Evolutionary conservation across 345 rosid species (phyloP).

Genomic region (Moricandia moricandioides): DNA sequence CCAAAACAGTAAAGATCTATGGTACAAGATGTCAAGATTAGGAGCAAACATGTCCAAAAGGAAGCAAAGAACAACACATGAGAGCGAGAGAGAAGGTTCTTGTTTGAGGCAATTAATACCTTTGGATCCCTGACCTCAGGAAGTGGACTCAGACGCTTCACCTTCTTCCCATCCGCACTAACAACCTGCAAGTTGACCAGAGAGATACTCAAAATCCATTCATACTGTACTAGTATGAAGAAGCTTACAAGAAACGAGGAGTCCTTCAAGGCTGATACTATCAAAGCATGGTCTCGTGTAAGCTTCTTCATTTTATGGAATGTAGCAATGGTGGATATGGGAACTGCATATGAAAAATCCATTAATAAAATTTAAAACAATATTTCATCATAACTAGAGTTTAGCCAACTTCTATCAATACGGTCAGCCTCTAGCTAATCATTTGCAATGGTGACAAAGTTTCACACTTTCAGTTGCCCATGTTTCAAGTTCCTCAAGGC

Average conservation of each 20-base stretch:
- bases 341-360: slow-evolving; percentile 59
- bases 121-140: slow-evolving; percentile 69
- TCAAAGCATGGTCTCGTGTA: slow-evolving; percentile 47
- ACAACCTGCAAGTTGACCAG: slow-evolving; percentile 51
- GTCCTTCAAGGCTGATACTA: slow-evolving; percentile 66
- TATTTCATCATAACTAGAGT: no score
- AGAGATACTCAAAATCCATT: slow-evolving; percentile 22
- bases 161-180: slow-evolving; percentile 75
- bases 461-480: not conserved
- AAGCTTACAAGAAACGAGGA: slow-evolving; percentile 70
- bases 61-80: not conserved
- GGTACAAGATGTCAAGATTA: slow-evolving; percentile 34
- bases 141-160: slow-evolving; percentile 67
- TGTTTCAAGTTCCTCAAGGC: not conserved
- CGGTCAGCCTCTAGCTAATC: no score
- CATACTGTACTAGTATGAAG: not conserved
- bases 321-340: slow-evolving; percentile 63
- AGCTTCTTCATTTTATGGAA: slow-evolving; percentile 84
- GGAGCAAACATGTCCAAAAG: not conserved
- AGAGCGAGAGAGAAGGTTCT: not conserved
- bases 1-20: slow-evolving; percentile 81
- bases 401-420: no score
- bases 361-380: no score
- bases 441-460: no score
- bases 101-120: slow-evolving; percentile 47